These are phyloP conservation scores for Colletotrichum tofieldiae DNA, from an alignment of 2,329 filamentous ascomycete genomes.

Conservation along the genomic window DNA sequence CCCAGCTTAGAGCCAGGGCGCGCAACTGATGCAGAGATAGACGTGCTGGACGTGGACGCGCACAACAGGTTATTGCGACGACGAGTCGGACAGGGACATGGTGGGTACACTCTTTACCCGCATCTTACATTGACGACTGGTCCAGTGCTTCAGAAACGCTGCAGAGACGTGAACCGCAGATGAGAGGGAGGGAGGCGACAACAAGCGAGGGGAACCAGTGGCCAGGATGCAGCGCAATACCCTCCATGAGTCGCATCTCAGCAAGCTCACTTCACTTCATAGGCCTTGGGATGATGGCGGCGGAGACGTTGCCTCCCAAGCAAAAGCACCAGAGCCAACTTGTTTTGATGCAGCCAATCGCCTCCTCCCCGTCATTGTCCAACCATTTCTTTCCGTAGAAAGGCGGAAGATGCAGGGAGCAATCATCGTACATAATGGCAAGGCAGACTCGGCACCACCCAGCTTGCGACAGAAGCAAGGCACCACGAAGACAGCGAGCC, in stretches of 20 bases:
- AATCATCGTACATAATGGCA: constrained; percentile 15
- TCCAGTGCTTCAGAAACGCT: constrained; percentile 4
- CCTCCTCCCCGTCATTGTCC: neutral
- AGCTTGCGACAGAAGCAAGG: constrained; percentile 1
- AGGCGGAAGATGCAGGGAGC: constrained; percentile 13
- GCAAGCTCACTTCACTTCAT: neutral
- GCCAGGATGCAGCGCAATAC: neutral
- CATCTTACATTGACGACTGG: neutral
- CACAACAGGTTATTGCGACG: constrained; percentile 2
- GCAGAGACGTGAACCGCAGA: neutral
- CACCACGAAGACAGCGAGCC: neutral
- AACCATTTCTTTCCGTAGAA: neutral
- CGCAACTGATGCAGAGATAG: neutral
- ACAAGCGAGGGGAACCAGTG: neutral
- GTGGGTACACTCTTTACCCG: neutral
- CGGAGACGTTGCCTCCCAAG: neutral
- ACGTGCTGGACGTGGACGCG: constrained; percentile 2
- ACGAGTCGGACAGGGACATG: neutral
- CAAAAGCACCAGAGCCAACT: neutral
- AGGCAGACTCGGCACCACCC: constrained; percentile 9
- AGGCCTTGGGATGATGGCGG: neutral
- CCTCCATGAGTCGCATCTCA: neutral
- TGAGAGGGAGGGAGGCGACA: neutral
- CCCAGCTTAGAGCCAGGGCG: neutral
- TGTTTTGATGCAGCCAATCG: constrained; percentile 6